Evolutionary conservation across 1,139 yeast species (phyloP).

Genomic region (Waltiozyma sp.): DNA sequence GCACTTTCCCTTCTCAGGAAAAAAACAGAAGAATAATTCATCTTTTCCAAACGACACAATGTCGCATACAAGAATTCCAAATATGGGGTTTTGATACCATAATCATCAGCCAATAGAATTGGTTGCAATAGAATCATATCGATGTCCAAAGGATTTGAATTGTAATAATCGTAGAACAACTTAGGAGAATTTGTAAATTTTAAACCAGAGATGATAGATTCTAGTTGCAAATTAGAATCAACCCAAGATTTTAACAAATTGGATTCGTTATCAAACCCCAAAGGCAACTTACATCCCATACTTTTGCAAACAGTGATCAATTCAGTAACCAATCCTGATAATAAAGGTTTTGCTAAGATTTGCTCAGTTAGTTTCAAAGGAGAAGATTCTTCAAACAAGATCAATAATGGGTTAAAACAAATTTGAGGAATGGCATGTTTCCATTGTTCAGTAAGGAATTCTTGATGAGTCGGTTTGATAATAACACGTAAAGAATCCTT

Average conservation of each 20-base stretch:
- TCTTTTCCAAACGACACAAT: conserved; percentile 52
- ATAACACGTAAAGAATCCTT: conserved; percentile 37
- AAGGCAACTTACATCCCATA: conserved; percentile 65
- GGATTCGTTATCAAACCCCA: conserved; percentile 54
- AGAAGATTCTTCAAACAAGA: conserved; percentile 59
- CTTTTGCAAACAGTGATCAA: conserved; percentile 61
- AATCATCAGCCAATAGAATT: conserved; percentile 76
- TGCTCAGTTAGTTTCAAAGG: conserved; percentile 50
- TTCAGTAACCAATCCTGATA: conserved; percentile 71
- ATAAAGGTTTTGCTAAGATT: conserved; percentile 74
- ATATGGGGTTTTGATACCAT: conserved; percentile 78
- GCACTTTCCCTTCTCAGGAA: conserved; percentile 26
- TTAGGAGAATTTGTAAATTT: conserved; percentile 36
- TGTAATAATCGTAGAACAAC: conserved; percentile 50
- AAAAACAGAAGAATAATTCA: conserved; percentile 27
- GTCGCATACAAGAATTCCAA: conserved; percentile 78
- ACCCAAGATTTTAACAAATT: conserved; percentile 46
- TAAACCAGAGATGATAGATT: conserved; percentile 2
- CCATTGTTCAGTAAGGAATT: conserved; percentile 74
- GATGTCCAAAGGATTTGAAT: conserved; percentile 44
- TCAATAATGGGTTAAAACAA: conserved; percentile 65
- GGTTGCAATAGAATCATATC: conserved; percentile 78
- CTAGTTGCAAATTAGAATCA: conserved; percentile 7
- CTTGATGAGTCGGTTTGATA: conserved; percentile 32
- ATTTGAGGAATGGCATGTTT: conserved; percentile 69